These are phyloP conservation scores for Yarrowia hollandica DNA, from an alignment of 805 yeast genomes.

Conservation along the genomic window DNA sequence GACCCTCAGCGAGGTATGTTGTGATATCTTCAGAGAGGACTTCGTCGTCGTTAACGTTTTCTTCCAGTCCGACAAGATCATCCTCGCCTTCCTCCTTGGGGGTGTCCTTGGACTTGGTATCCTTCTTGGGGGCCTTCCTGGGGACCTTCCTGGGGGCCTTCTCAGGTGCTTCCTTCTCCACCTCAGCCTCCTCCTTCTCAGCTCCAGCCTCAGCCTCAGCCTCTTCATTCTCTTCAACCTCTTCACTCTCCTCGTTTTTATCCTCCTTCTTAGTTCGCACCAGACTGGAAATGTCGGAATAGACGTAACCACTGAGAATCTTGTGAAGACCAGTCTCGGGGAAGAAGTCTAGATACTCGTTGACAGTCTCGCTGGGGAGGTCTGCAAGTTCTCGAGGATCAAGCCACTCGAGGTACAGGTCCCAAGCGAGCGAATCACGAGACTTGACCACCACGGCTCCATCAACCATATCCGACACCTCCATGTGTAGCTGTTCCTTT, in stretches of 20 bases:
- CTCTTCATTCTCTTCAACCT: slow-evolving; percentile 33
- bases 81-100: slow-evolving; percentile 29
- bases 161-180: slow-evolving; percentile 3
- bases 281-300: slow-evolving; percentile 70
- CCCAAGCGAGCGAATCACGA: slow-evolving; percentile 68
- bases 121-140: background rate
- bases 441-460: slow-evolving; percentile 73
- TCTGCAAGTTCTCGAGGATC: slow-evolving; percentile 56
- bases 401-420: slow-evolving; percentile 67
- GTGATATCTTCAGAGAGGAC: slow-evolving; percentile 44
- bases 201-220: slow-evolving; percentile 36
- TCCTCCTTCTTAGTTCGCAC: slow-evolving; percentile 32
- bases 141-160: background rate
- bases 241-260: slow-evolving; percentile 31
- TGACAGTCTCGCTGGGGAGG: slow-evolving; percentile 50
- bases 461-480: slow-evolving; percentile 57
- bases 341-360: slow-evolving; percentile 57
- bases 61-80: slow-evolving; percentile 35
- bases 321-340: slow-evolving; percentile 62
- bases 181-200: slow-evolving; percentile 27
- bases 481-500: slow-evolving; percentile 46
- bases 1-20: slow-evolving; percentile 54
- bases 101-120: slow-evolving; percentile 21
- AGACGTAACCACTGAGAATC: slow-evolving; percentile 59
- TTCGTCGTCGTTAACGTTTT: slow-evolving; percentile 43